Base-by-base conservation (phyloP, 106 monocot genomes). In the Cymbidium sinense region DNA sequence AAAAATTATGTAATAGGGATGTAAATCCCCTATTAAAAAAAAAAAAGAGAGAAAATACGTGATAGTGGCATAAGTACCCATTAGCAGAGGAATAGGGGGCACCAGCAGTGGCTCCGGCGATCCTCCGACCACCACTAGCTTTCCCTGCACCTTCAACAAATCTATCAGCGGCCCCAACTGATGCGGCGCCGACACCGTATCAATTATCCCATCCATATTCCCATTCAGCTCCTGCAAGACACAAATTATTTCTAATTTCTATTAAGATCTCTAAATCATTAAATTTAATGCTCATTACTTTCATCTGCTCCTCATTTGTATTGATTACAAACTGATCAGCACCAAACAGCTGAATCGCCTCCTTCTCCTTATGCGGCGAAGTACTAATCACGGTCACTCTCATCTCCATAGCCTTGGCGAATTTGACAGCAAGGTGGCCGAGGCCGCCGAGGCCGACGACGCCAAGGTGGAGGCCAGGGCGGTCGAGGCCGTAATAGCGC, bases 161-260 rank as follows among this genome's bases (percentile, higher is more conserved):
- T 50, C 25, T 0, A 82, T 36, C 61, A 77, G 34, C 21, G 82
- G 77, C 31, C 21, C 23, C 12, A 82, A 0, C 2, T 77, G 82
- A 21, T 82, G 82, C 18, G 54, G 31, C 4, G 77, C 77, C 20
- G 77, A 77, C 13, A 82, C 82, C 9, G 82, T 82, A 43, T 77
- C 61, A 27, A 82, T 77, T 8, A 82, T 82, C 20, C 82, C 77
- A 17, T 82, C 82, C 75, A 82, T 67, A 12, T 70, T 82, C n/a
- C 77, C 77, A 5, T 8, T 70, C 20, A 67, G 77, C 21, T 61
- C 62, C 77, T 77, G 18, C 18, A 21, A 67, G 13, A 2, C 5
- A 19, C 2, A 23, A 70, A 28, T 15, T 9, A 17, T 30, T 33
- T 0, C 2, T 35, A 33, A 54, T 35, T 37, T 35, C 37, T 21